A percentile compares a stretch with the other conserved stretches of the same genome.
Conservation (phyloP, 805 yeast genomes). For the Cyberlindnera xylosilytica region DNA sequence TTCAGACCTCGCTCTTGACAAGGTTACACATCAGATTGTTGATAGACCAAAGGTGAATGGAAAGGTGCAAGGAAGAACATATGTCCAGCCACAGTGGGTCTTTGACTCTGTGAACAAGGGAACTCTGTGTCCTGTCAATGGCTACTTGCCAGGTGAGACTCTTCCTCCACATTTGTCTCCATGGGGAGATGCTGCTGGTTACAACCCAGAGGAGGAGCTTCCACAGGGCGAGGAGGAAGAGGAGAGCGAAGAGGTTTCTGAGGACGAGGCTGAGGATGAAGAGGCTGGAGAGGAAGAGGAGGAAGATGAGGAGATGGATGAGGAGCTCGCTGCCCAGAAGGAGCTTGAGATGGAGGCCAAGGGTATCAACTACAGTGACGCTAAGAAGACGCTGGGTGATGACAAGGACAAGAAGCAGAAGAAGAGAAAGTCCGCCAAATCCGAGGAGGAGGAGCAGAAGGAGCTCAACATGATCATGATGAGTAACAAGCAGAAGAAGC, state of each 20-base stretch:
- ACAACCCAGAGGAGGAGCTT: constrained; percentile 68
- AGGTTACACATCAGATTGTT: constrained; percentile 88
- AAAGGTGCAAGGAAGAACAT: constrained; percentile 88
- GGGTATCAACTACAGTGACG: constrained; percentile 76
- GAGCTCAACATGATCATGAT: constrained; percentile 95
- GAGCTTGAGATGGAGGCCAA: constrained; percentile 89
- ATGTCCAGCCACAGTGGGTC: constrained; percentile 97
- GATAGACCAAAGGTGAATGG: constrained; percentile 83
- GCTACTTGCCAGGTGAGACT: constrained; percentile 90
- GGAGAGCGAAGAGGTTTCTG: constrained; percentile 50
- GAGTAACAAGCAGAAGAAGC: constrained; percentile 92
- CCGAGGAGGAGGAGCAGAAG: constrained; percentile 69
- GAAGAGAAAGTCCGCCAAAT: constrained; percentile 34
- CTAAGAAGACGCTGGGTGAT: constrained; percentile 27
- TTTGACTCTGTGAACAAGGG: constrained; percentile 86
- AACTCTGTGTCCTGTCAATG: constrained; percentile 68
- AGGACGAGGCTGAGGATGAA: constrained; percentile 51
- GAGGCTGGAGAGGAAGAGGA: constrained; percentile 46
- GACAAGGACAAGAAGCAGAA: constrained; percentile 29
- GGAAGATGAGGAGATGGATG: constrained; percentile 42
- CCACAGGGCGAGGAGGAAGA: constrained; percentile 45
- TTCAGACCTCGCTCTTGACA: constrained; percentile 52
- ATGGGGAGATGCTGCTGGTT: constrained; percentile 95
- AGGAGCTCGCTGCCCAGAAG: constrained; percentile 52
- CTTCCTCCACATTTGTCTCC: constrained; percentile 97